Percentiles rank a stretch among this genome's conserved stretches.
Evolutionary conservation across 139 green algal species (phyloP).

Genomic region (Coccomyxa sp.): DNA sequence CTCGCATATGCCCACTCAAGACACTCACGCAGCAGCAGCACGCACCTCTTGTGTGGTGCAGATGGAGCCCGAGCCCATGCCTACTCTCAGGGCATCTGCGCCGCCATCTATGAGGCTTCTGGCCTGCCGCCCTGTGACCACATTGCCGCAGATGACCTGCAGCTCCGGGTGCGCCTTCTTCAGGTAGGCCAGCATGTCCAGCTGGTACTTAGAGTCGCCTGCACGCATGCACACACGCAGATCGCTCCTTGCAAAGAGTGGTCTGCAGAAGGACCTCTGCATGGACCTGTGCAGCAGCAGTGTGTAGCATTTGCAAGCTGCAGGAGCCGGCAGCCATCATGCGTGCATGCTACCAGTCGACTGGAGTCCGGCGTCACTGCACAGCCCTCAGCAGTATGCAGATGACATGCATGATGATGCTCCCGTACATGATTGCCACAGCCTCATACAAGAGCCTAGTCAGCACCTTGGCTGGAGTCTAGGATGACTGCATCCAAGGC

Average conservation of each 20-base stretch:
- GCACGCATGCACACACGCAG: background rate
- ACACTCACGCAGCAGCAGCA: no score
- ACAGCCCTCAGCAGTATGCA: no score
- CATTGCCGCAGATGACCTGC: slow-evolving; percentile 95
- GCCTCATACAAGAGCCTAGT: background rate
- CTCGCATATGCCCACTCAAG: no score
- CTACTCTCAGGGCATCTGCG: slow-evolving; percentile 77
- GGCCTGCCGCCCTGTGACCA: slow-evolving; percentile 69
- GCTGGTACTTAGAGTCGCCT: slow-evolving; percentile 87
- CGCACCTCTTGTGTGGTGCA: slow-evolving; percentile 95
- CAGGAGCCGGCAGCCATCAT: background rate
- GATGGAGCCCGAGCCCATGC: slow-evolving; percentile 98
- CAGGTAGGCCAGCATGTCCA: slow-evolving; percentile 89
- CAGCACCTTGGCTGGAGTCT: slow-evolving; percentile 66
- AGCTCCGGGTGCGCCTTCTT: slow-evolving; percentile 83
- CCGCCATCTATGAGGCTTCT: slow-evolving; percentile 49
- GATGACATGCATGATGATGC: background rate
- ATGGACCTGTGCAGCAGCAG: background rate
- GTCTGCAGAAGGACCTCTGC: background rate
- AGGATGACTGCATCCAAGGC: slow-evolving; percentile 85
- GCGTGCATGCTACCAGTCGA: background rate
- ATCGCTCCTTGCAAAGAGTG: no score
- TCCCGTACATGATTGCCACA: background rate
- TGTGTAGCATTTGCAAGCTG: background rate
- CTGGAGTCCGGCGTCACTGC: background rate